A percentile compares a stretch with the other conserved stretches of the same genome.
These are phyloP conservation scores for Casuarina glauca DNA, from an alignment of 306 rosid species.

Conservation along the genomic window DNA sequence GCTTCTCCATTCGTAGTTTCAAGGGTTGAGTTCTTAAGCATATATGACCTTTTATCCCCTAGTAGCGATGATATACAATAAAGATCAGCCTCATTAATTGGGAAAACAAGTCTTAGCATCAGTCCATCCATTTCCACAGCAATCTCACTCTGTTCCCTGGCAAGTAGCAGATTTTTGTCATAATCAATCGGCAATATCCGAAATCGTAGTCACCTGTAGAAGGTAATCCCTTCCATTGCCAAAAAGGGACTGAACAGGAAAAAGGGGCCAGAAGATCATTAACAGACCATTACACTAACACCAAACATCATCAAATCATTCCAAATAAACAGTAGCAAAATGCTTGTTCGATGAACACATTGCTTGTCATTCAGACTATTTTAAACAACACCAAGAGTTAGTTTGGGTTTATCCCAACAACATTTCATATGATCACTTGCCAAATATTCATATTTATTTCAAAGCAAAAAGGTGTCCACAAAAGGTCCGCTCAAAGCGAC, in stretches of 20 bases:
- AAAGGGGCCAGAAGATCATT: background rate
- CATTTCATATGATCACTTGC: background rate
- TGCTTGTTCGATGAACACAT: background rate
- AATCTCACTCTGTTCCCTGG: too few species aligned
- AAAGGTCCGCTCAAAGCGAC: conserved; percentile 53
- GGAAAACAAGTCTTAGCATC: too few species aligned
- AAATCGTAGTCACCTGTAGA: background rate
- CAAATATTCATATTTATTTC: conserved; percentile 18
- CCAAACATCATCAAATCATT: background rate
- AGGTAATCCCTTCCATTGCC: background rate
- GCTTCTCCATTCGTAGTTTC: too few species aligned
- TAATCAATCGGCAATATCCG: too few species aligned
- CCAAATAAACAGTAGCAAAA: background rate
- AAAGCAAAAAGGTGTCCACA: conserved; percentile 8
- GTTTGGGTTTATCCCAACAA: conserved; percentile 2
- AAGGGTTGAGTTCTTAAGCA: too few species aligned
- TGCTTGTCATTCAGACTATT: background rate
- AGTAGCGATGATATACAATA: too few species aligned
- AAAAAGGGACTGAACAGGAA: background rate
- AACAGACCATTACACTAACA: background rate
- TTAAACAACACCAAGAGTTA: conserved; percentile 8
- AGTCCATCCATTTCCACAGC: too few species aligned
- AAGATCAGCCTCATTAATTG: too few species aligned
- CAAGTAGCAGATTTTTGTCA: too few species aligned
- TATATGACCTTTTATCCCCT: too few species aligned